These are phyloP conservation scores for Cytospora mali DNA, from an alignment of 2,329 filamentous ascomycete species.

Conservation along the genomic window DNA sequence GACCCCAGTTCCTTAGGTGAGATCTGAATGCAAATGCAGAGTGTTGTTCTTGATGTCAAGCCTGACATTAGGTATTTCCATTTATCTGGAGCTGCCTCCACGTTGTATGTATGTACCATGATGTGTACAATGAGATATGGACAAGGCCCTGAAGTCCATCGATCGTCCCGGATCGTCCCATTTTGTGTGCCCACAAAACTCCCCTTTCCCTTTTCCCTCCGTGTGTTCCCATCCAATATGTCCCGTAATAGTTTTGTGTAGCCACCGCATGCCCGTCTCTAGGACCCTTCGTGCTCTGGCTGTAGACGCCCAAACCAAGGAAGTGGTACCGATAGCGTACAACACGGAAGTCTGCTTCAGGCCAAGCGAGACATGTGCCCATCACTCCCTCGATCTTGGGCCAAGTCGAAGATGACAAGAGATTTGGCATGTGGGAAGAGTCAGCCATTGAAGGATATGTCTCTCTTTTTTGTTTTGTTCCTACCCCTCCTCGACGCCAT, in stretches of 20 bases:
- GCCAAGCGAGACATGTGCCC: neutral
- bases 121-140: neutral
- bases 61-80: neutral
- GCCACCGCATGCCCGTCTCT: constrained; percentile 7
- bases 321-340: constrained; percentile 13
- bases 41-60: neutral
- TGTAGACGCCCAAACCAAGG: neutral
- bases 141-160: neutral
- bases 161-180: neutral
- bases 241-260: constrained; percentile 12
- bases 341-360: constrained; percentile 11
- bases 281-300: constrained; percentile 1
- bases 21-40: neutral
- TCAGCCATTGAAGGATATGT: neutral
- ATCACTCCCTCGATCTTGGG: neutral
- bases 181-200: constrained; percentile 3
- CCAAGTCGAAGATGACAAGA: neutral
- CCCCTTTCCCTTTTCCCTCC: neutral
- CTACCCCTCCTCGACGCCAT: constrained; percentile 11
- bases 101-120: neutral
- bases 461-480: constrained; percentile 1
- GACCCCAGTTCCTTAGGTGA: neutral
- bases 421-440: neutral
- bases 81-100: neutral
- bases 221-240: constrained; percentile 4